Evolutionary conservation across 768 basidiomycete genomes (phyloP).

Genomic region (Polyporus arcularius): DNA sequence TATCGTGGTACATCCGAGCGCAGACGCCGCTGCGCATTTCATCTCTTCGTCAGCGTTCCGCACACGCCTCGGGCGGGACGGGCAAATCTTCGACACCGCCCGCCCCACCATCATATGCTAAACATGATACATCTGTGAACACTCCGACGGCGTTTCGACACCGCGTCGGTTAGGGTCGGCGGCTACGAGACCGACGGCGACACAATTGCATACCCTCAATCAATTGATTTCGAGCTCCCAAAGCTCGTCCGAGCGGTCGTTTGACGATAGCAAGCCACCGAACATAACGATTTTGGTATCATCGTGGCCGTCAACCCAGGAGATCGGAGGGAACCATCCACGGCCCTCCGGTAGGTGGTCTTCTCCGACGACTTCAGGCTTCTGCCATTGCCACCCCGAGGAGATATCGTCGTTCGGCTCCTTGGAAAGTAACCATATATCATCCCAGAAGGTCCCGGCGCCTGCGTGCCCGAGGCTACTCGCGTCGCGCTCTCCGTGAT

Average conservation of each 20-base stretch:
- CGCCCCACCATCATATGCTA: not conserved
- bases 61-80: not conserved
- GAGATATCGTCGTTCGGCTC: conserved; percentile 8
- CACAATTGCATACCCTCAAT: not conserved
- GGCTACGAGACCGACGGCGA: no score
- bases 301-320: conserved; percentile 24
- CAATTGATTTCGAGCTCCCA: conserved; percentile 40
- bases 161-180: not conserved
- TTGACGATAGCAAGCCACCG: conserved; percentile 43
- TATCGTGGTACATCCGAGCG: not conserved
- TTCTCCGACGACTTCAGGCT: conserved; percentile 19
- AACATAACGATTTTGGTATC: conserved; percentile 21
- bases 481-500: conserved; percentile 39
- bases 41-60: not conserved
- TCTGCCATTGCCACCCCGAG: conserved; percentile 31
- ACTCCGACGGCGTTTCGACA: not conserved
- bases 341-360: conserved; percentile 34
- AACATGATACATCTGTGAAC: no score
- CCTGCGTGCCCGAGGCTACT: conserved; percentile 40
- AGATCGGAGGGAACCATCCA: conserved; percentile 45
- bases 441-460: conserved; percentile 42
- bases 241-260: conserved; percentile 42
- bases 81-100: not conserved
- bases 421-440: conserved; percentile 37
- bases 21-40: not conserved